Base-by-base conservation (phyloP, 495 filamentous ascomycete genomes). In the Penicillium diatomitis region DNA sequence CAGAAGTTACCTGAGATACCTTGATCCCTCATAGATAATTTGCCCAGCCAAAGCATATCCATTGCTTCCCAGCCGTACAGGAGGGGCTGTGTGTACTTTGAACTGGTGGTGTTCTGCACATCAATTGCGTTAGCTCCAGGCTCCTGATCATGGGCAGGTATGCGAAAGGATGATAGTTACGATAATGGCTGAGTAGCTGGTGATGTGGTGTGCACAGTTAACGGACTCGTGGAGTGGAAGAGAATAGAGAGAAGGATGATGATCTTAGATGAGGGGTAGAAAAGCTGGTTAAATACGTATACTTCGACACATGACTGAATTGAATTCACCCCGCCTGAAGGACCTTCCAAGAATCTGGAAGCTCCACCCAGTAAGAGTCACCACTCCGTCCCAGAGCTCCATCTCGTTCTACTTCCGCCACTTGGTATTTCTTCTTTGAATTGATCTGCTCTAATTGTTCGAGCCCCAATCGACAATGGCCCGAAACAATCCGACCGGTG, bases 1-100 rank as follows among this genome's bases (percentile, higher is more conserved):
- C 67, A 73, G 63, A 64, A 48, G 65, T 76, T 76, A 74, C 73
- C 74, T 81, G 69, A 77, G 66, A 71, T 80, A 81, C 77, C 79
- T 82, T 81, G 78, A 82, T 74, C 70, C 58, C 60, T 57, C 45
- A 60, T 50, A 51, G 57, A 66, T 61, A 62, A 67, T 57, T 44
- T 55, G 54, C 50, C 64, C 63, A 65, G 60, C 63, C 56, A 65
- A 66, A 72, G 64, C 50, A 42, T 55, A 51, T 61, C 54, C 68
- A 71, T 69, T 65, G 56, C 69, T 74, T 66, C 68, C 69, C 60
- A 64, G 39, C 37, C 27, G 49, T 11, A 40, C 30, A 47, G 37
- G 57, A 47, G 50, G 47, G 57, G 57, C 54, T 49, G 31, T 51
- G 54, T 61, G 57, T 63, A 63, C 60, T 55, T 61, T 20, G 20